Conservation (phyloP, 257 asterid species). For the Capsicum pubescens region DNA sequence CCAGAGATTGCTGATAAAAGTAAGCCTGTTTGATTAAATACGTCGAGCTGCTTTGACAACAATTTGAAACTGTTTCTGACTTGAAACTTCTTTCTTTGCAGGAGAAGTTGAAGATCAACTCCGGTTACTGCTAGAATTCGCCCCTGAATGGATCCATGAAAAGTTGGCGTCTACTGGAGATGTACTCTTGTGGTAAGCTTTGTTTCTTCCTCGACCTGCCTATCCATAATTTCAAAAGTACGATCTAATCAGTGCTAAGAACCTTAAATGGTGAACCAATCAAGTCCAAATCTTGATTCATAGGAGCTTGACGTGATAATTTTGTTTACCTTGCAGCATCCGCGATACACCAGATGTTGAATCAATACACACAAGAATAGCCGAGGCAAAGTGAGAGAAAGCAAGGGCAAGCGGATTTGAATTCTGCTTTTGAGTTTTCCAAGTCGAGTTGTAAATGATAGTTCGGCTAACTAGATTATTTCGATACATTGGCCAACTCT, state of each 20-base stretch:
- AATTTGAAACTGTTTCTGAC: constrained; percentile 19
- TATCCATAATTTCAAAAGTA: not conserved
- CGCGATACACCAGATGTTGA: constrained; percentile 61
- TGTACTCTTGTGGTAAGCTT: constrained; percentile 62
- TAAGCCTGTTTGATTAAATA: constrained; percentile 40
- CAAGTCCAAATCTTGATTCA: not conserved
- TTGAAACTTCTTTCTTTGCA: constrained; percentile 39
- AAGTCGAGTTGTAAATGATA: constrained; percentile 15
- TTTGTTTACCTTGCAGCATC: constrained; percentile 51
- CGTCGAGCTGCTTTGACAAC: not conserved
- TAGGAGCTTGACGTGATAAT: not conserved
- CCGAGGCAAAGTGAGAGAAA: constrained; percentile 52
- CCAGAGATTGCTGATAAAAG: constrained; percentile 58
- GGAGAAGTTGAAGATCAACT: constrained; percentile 81
- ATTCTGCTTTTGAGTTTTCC: not conserved
- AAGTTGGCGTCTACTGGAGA: constrained; percentile 66
- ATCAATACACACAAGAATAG: constrained; percentile 56
- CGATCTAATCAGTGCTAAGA: not conserved
- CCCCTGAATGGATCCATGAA: constrained; percentile 85
- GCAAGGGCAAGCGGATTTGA: not conserved
- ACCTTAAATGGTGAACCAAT: not conserved
- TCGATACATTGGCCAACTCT: not conserved
- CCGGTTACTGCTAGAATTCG: constrained; percentile 70
- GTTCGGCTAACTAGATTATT: constrained; percentile 19
- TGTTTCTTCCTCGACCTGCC: not conserved